These are phyloP conservation scores for Mrakia blollopis DNA, from an alignment of 768 basidiomycete genomes.

Conservation along the genomic window DNA sequence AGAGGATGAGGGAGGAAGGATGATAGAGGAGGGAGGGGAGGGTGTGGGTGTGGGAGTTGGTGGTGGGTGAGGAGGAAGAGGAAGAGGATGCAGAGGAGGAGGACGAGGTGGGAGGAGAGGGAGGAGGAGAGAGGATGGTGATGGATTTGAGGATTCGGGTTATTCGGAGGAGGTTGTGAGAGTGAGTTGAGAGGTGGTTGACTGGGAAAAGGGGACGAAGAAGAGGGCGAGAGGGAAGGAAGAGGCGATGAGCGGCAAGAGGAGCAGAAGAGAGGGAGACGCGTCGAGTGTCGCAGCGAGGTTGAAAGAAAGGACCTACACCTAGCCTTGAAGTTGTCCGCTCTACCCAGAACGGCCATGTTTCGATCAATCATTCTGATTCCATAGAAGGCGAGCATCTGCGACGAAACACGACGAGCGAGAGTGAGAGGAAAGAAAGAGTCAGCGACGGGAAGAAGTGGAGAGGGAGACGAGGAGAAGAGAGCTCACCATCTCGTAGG, in stretches of 20 bases:
- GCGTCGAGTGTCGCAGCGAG: too few species aligned
- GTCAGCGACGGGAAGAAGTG: neutral
- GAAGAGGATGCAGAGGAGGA: neutral
- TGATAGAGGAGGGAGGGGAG: slow-evolving; percentile 2
- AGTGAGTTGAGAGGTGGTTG: neutral
- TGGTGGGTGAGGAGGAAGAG: neutral
- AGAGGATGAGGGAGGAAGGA: slow-evolving; percentile 17
- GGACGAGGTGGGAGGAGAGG: neutral
- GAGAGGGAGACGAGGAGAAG: too few species aligned
- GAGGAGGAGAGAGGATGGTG: slow-evolving; percentile 5
- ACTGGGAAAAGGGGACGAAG: neutral
- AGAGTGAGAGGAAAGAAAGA: too few species aligned
- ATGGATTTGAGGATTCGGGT: slow-evolving; percentile 20
- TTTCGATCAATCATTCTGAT: neutral
- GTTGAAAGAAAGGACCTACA: neutral
- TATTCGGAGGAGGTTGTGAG: slow-evolving; percentile 4
- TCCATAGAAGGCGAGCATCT: slow-evolving; percentile 5
- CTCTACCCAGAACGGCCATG: neutral
- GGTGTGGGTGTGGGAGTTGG: neutral
- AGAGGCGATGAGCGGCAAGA: neutral
- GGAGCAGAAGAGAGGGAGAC: neutral
- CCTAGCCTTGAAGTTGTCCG: neutral
- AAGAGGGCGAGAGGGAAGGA: neutral
- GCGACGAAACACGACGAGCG: neutral
- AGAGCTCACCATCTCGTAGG: slow-evolving; percentile 20